Conservation (phyloP, 495 filamentous ascomycete genomes). For the Corynascus novoguineensis region DNA sequence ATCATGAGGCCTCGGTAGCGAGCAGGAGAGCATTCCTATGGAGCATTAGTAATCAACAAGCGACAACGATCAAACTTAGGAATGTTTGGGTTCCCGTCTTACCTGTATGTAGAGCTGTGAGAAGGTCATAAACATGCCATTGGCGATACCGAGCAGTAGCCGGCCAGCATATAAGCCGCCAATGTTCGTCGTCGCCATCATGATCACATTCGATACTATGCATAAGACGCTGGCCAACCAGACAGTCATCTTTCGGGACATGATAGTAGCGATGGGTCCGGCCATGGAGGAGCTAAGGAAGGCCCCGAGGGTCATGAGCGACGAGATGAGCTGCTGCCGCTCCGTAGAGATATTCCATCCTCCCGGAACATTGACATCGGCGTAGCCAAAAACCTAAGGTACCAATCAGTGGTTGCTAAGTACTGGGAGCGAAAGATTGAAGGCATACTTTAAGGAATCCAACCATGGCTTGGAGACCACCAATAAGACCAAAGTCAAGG, state of each 20-base stretch:
- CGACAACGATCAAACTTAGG: background rate
- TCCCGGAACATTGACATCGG: slow-evolving; percentile 36
- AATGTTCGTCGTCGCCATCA: slow-evolving; percentile 51
- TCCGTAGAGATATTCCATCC: slow-evolving; percentile 52
- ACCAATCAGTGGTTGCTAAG: background rate
- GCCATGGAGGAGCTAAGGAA: slow-evolving; percentile 52
- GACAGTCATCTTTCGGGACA: slow-evolving; percentile 41
- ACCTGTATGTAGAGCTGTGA: slow-evolving; percentile 52
- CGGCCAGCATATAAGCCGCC: slow-evolving; percentile 52
- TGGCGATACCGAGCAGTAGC: slow-evolving; percentile 51
- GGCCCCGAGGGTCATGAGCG: slow-evolving; percentile 56
- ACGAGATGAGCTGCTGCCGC: slow-evolving; percentile 52
- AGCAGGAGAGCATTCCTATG: background rate
- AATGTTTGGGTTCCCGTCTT: background rate
- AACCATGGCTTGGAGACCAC: slow-evolving; percentile 57
- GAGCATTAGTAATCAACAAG: background rate
- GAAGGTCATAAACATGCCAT: slow-evolving; percentile 56
- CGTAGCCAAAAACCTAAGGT: slow-evolving; percentile 31
- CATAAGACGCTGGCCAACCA: slow-evolving; percentile 48
- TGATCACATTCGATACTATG: slow-evolving; percentile 47
- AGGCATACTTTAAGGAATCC: slow-evolving; percentile 48
- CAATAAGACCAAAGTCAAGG: slow-evolving; percentile 56
- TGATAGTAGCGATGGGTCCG: slow-evolving; percentile 44
- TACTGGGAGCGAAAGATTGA: background rate
- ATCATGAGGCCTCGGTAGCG: slow-evolving; percentile 4